Conservation (phyloP, 2,329 filamentous ascomycete genomes). For the Stagonosporopsis tanaceti region DNA sequence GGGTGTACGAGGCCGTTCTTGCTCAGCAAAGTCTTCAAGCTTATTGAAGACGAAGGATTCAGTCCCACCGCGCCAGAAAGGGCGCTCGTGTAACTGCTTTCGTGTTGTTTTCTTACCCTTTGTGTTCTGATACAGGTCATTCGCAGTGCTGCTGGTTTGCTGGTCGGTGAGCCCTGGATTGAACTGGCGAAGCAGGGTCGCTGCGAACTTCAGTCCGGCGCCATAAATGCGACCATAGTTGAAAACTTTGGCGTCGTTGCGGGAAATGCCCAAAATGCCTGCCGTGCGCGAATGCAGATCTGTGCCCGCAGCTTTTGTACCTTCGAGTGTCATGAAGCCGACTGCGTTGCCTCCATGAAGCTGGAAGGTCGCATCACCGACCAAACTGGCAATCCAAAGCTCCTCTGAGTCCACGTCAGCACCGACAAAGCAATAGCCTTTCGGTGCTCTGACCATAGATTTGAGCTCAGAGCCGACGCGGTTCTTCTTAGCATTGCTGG, state of each 20-base stretch:
- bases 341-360: conserved; percentile 96
- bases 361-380: conserved; percentile 94
- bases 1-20: conserved; percentile 87
- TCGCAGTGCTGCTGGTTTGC: conserved; percentile 78
- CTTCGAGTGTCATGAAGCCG: conserved; percentile 98
- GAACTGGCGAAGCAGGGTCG: conserved; percentile 89
- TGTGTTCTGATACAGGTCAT: conserved; percentile 83
- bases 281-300: conserved; percentile 95
- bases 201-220: conserved; percentile 93
- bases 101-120: conserved; percentile 87
- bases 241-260: conserved; percentile 96
- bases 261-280: conserved; percentile 87
- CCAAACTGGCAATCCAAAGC: conserved; percentile 94
- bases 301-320: conserved; percentile 90
- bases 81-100: conserved; percentile 72
- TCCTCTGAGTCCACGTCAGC: conserved; percentile 98
- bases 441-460: conserved; percentile 91
- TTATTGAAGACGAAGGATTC: conserved; percentile 99
- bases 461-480: conserved; percentile 96
- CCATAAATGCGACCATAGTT: conserved; percentile 99
- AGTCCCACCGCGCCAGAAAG: conserved; percentile 95
- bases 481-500: conserved; percentile 95
- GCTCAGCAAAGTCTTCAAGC: conserved; percentile 96
- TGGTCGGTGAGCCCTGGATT: conserved; percentile 83
- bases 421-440: conserved; percentile 91